phyloP scores from a whole-genome alignment of 192 early-diverging fungal genomes.

The Coemansia nantahalensis region DNA sequence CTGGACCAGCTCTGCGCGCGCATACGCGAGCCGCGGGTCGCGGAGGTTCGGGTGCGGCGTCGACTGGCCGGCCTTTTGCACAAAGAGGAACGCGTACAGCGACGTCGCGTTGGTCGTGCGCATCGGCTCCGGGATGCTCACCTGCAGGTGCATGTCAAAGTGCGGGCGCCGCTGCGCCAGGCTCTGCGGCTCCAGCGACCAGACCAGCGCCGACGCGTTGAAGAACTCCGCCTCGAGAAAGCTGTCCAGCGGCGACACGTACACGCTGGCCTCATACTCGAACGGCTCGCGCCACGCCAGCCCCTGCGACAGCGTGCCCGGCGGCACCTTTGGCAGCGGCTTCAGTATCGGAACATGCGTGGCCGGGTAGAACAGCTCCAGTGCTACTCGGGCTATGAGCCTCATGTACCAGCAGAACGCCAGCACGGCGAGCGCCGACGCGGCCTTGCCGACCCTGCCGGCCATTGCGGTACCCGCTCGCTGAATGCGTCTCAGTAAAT shows the following conservation, averaged over 20 bases:
- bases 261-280: slow-evolving; percentile 41
- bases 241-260: slow-evolving; percentile 25
- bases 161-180: slow-evolving; percentile 21
- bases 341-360: slow-evolving; percentile 41
- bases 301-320: slow-evolving; percentile 7
- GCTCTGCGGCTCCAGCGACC: slow-evolving; percentile 31
- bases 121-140: slow-evolving; percentile 18
- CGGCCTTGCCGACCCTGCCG: slow-evolving; percentile 25
- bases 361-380: slow-evolving; percentile 44
- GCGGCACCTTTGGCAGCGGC: slow-evolving; percentile 6
- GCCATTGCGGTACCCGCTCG: slow-evolving; percentile 6
- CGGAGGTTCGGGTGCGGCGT: slow-evolving; percentile 11
- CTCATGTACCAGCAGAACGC: slow-evolving; percentile 35
- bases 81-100: slow-evolving; percentile 41
- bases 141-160: slow-evolving; percentile 9
- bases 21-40: slow-evolving; percentile 25
- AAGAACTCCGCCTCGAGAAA: slow-evolving; percentile 18
- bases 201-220: slow-evolving; percentile 26
- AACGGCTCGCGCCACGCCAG: slow-evolving; percentile 49
- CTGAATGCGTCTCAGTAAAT: no score
- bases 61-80: slow-evolving; percentile 23
- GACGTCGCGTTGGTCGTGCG: slow-evolving; percentile 17
- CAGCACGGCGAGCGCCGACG: slow-evolving; percentile 17
- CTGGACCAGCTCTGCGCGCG: slow-evolving; percentile 22
- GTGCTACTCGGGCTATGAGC: slow-evolving; percentile 10